Evolutionary conservation across 495 filamentous ascomycete genomes (phyloP).

Genomic region (Hyaloscypha hepaticicola): DNA sequence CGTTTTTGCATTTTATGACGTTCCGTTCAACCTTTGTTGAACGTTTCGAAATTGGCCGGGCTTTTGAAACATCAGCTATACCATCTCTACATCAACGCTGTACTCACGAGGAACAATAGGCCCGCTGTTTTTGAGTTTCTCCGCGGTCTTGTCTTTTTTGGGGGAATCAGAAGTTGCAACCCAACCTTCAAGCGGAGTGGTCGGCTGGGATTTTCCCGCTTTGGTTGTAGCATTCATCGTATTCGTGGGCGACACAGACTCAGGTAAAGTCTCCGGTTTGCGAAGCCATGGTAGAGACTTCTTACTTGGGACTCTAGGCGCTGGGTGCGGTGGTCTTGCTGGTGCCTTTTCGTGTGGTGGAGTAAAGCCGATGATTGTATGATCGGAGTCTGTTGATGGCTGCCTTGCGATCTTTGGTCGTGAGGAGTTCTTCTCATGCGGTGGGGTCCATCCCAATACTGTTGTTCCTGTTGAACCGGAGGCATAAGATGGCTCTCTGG

Average conservation of each 20-base stretch:
- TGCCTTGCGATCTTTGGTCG: background rate
- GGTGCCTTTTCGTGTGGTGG: slow-evolving; percentile 27
- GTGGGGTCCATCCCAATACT: slow-evolving; percentile 28
- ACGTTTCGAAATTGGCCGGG: slow-evolving; percentile 1
- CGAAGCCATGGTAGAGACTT: slow-evolving; percentile 29
- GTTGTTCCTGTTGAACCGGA: slow-evolving; percentile 26
- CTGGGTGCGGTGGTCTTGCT: background rate
- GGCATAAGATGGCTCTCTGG: slow-evolving; percentile 14
- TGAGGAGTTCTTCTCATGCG: slow-evolving; percentile 22
- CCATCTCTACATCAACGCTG: background rate
- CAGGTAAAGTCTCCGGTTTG: slow-evolving; percentile 12
- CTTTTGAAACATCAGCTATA: background rate
- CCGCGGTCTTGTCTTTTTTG: background rate
- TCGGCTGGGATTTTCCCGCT: background rate
- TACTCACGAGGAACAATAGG: slow-evolving; percentile 3
- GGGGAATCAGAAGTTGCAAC: slow-evolving; percentile 2
- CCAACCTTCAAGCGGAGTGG: slow-evolving; percentile 9
- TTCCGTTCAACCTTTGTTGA: background rate
- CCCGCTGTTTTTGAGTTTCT: background rate
- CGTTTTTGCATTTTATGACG: too few relatives aligned
- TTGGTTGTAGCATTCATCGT: slow-evolving; percentile 3
- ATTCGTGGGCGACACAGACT: background rate
- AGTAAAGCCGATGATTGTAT: slow-evolving; percentile 33
- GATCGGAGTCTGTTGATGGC: slow-evolving; percentile 12
- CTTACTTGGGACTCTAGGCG: slow-evolving; percentile 4